Conservation (phyloP, 1,284 basidiomycete species). For the Porphyrellus sp. region DNA sequence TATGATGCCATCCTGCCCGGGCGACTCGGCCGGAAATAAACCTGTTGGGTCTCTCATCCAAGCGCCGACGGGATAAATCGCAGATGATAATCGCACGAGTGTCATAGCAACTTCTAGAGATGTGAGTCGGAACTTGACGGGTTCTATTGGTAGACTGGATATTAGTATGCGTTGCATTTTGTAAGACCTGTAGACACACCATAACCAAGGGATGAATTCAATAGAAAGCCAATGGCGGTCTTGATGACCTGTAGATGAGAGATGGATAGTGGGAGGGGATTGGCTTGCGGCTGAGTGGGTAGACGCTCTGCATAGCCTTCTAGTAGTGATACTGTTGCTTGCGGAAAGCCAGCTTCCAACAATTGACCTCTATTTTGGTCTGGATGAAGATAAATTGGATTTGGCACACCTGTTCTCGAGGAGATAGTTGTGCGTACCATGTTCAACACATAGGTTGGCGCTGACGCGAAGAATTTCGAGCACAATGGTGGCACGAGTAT, state of each 20-base stretch:
- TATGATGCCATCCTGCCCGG: constrained; percentile 21
- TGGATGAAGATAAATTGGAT: constrained; percentile 13
- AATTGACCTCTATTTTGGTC: constrained; percentile 68
- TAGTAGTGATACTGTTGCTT: constrained; percentile 60
- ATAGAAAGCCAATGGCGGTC: constrained; percentile 74
- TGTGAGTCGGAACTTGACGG: constrained; percentile 63
- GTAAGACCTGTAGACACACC: constrained; percentile 43
- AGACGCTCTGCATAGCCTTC: constrained; percentile 64
- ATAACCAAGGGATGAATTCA: constrained; percentile 78
- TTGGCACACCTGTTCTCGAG: neutral
- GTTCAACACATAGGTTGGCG: constrained; percentile 79
- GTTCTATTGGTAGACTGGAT: constrained; percentile 45
- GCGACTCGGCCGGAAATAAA: constrained; percentile 25
- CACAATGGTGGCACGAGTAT: constrained; percentile 45
- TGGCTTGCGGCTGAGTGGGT: constrained; percentile 39
- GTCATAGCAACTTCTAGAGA: constrained; percentile 65
- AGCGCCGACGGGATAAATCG: constrained; percentile 66
- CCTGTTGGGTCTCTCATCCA: constrained; percentile 44
- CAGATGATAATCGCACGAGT: constrained; percentile 63
- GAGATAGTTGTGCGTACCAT: constrained; percentile 46
- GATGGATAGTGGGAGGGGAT: constrained; percentile 51
- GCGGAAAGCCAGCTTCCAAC: constrained; percentile 66
- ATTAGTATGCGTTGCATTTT: constrained; percentile 1
- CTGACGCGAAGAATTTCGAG: constrained; percentile 70
- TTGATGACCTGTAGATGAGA: constrained; percentile 70